Base-by-base conservation (phyloP, 495 filamentous ascomycete species). In the Penicillium alfredii region DNA sequence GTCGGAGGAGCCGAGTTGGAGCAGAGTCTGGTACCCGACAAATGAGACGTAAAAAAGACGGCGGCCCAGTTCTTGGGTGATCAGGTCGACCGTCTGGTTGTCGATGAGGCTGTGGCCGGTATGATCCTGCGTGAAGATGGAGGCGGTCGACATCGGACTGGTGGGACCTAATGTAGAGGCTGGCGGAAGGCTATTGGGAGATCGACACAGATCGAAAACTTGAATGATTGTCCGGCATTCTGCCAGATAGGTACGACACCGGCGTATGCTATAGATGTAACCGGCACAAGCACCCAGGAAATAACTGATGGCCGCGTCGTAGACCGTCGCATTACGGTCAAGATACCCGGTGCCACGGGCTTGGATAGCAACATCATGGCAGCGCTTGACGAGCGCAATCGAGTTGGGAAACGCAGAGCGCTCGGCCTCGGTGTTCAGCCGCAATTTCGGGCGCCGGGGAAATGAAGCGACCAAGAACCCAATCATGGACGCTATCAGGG, bases 221-320 rank as follows among this genome's bases (percentile, higher is more conserved):
- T 81, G 71, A 9, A 84, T 57, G 49, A 92, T 86, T 1, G 76
- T 77, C 55, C 84, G 64, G 29, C 82, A 80, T 59, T 92, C 84
- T 3, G 74, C 71, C 40, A 90, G 69, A 56, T 88, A 90, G 7
- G 81, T 63, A 22, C 79, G 74, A 48, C 76, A 81, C 2, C 72
- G 63, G 32, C 77, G 75, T 63, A 77, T 78, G 39, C 82, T 75
- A 49, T 80, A 76, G 0, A 79, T 81, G 55, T 86, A 83, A 1
- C 70, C 74, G 3, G 76, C 76, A n/a, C 78, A 79, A 15, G 88
- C 54, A 3, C 72, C 84, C 8, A 92, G 60, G 45, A 90, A 84
- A 50, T 89, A 93, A 60, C 86, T 92, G n/a, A 82, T 86, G 0
- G 78, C 79, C 0, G 86, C 86, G 60, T 93, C 87, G 41, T 92